Base-by-base conservation (phyloP, 169 alveolate species). In the Fabrea salina region DNA sequence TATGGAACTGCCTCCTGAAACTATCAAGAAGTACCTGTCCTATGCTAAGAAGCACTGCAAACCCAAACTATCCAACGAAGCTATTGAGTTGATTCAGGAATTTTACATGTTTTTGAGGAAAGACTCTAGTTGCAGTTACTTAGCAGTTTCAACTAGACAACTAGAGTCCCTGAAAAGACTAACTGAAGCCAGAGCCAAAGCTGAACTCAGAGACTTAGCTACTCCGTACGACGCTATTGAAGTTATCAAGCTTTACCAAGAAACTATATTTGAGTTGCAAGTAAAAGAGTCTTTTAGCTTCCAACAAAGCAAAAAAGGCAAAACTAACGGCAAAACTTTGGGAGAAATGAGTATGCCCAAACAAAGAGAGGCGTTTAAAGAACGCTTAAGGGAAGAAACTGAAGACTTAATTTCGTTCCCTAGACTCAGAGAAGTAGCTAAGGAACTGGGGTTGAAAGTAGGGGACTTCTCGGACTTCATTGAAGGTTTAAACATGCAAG, bases 51-150 rank as follows among this genome's bases (percentile, higher is more conserved):
- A 85, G 58, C 82, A 83, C 50, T 37, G 87, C 1, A 82, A 86
- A 2, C 97, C 98, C 33, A 95, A 94, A 76, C 79, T 94, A 43
- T 88, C 89, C 13, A 91, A 91, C 49, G 91, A 93, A 0, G 96
- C 95, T 74, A 88, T 91, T 66, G 98, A 94, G 71, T 95, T 89
- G 89, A 95, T 93, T 54, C 92, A 93, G n/a, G 87, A 83, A 40
- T 96, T 97, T 86, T 98, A 97, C 86, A 83, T 98, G 44, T 94
- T 94, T 49, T 95, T 98, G 61, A 90, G 99, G 81, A 97, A 96
- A 82, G 97, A 96, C 86, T 92, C 99, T 16, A 89, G 94, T 53
- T 91, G 91, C n/a, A 94, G 87, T 2, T 91, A 88, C 61, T 86
- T 91, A n/a, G 92, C 97, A 50, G 90, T 94, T n/a, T 96, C 98